These are phyloP conservation scores for Cercospora sesami DNA, from an alignment of 2,329 filamentous ascomycete species.

Conservation along the genomic window DNA sequence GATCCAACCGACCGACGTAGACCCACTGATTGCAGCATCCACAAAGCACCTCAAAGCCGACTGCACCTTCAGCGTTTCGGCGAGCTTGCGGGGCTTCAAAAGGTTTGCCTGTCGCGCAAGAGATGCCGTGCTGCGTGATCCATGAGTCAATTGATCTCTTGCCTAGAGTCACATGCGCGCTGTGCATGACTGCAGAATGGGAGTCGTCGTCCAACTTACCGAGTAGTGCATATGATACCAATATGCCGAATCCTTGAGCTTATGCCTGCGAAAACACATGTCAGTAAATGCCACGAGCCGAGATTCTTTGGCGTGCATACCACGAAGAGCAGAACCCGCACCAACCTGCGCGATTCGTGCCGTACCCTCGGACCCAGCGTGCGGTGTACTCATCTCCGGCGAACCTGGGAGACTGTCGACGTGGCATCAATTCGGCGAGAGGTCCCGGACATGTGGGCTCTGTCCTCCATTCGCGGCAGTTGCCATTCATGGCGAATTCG, in stretches of 20 bases:
- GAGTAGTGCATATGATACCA: conserved; percentile 86
- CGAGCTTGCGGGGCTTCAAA: conserved; percentile 77
- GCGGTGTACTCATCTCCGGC: conserved; percentile 81
- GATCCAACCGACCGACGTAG: conserved; percentile 78
- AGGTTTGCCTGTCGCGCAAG: conserved; percentile 71
- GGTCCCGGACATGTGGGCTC: conserved; percentile 9
- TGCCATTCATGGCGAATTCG: neutral
- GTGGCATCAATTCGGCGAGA: conserved; percentile 14
- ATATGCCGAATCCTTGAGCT: conserved; percentile 85
- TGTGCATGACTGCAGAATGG: neutral
- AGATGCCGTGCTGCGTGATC: neutral
- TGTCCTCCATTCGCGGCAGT: neutral
- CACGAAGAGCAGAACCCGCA: conserved; percentile 87
- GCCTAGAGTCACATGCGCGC: conserved; percentile 55
- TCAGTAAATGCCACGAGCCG: neutral
- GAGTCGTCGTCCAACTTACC: neutral
- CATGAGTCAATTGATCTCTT: conserved; percentile 55
- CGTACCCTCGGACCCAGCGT: conserved; percentile 78
- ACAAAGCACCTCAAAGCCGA: conserved; percentile 79
- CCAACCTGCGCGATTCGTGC: conserved; percentile 86
- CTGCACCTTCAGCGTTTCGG: conserved; percentile 75
- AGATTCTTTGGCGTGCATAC: conserved; percentile 37
- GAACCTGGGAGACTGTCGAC: conserved; percentile 55
- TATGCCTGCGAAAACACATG: conserved; percentile 48
- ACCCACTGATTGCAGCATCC: conserved; percentile 78